phyloP scores from a whole-genome alignment of 2,329 filamentous ascomycete species.

The Magnaporthiopsis incrustans region DNA sequence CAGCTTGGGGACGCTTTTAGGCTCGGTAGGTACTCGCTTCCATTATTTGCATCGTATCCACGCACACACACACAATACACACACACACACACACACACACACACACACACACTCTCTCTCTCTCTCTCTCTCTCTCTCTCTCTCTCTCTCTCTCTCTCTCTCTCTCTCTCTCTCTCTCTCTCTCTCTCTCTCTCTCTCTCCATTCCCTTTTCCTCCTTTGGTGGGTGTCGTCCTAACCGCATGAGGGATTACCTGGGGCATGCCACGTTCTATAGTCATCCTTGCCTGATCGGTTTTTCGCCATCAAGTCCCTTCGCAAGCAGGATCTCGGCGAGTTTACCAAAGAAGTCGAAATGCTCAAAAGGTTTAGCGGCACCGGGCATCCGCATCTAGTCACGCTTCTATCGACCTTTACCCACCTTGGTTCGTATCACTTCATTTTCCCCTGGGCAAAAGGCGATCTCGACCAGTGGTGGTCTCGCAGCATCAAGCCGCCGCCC shows the following conservation, averaged over 20 bases:
- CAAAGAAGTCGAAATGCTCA: conserved; percentile 15
- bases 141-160: too few relatives aligned
- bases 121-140: too few relatives aligned
- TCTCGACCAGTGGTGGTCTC: conserved; percentile 12
- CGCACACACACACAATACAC: too few relatives aligned
- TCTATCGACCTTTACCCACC: conserved; percentile 12
- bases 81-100: too few relatives aligned
- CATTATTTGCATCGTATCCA: neutral
- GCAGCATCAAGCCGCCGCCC: neutral
- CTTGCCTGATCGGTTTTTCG: neutral
- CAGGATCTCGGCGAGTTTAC: conserved; percentile 4
- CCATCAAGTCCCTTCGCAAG: conserved; percentile 1
- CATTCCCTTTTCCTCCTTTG: neutral
- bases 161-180: too few relatives aligned
- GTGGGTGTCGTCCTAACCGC: neutral
- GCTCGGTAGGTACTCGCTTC: neutral
- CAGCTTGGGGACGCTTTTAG: neutral
- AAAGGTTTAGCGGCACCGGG: conserved; percentile 9
- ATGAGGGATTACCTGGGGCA: neutral
- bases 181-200: too few relatives aligned
- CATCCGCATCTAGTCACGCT: conserved; percentile 15
- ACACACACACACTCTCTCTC: too few relatives aligned
- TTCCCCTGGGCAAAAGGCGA: conserved; percentile 15
- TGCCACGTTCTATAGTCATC: neutral
- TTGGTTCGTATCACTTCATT: conserved; percentile 10